Base-by-base conservation (phyloP, 176 grass and related monocot species). In the Triticum urartu region DNA sequence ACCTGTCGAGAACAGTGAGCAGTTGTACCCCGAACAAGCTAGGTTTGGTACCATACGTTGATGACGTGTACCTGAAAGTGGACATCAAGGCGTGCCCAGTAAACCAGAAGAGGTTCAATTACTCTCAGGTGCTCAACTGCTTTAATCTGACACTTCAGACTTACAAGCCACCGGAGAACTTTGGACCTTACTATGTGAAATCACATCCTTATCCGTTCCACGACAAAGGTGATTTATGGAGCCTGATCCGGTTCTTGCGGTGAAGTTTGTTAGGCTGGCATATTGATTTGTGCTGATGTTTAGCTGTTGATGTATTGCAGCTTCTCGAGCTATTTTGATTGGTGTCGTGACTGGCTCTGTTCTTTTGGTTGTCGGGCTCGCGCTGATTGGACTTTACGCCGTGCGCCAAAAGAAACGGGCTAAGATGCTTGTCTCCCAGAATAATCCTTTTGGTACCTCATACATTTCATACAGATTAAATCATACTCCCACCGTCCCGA, bases 391-490 rank as follows among this genome's bases (percentile, higher is more conserved):
- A 60, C 9, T 88, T 87, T 95, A 89, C 21, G 92, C 93, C 4
- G 0, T 88, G n/a, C 26, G 64, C 73, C 86, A 92, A 73, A 94
- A 75, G 86, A 95, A 78, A 79, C 74, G 62, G 60, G 76, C 86
- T 50, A 82, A 87, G 80, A 98, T 7, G 38, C 86, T 88, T 56
- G 77, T 84, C 43, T 72, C 82, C 36, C 30, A 77, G 34, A 94
- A 42, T 40, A 60, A 89, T 77, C 84, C 90, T 84, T 98, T 94
- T 80, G 96, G 96, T 98, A 89, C 84, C 87, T 67, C 71, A 39
- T 48, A 50, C 0, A 50, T 75, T 64, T 67, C 65, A 10, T 77
- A 79, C 34, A n/a, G 4, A 60, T 42, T 60, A 8, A 4, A 26
- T 76, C 6, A 62, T 48, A 40, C 39, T 40, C 39, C 39, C 39